Base-by-base conservation (phyloP, 306 rosid genomes). In the Medicago arabica region DNA sequence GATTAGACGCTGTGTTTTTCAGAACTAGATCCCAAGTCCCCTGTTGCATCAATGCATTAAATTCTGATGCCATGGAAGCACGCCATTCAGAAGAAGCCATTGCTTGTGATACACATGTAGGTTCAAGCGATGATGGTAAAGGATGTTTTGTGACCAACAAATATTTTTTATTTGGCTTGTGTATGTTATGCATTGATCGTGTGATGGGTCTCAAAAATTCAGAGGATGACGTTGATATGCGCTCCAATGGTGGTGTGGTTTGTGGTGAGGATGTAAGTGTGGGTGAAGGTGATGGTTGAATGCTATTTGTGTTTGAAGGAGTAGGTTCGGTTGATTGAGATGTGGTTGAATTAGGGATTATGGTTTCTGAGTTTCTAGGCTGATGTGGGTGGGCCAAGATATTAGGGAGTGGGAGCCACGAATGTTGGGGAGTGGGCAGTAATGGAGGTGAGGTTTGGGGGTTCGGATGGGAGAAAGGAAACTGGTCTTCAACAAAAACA, bases 61-160 rank as follows among this genome's bases (percentile, higher is more conserved):
- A 51, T n/a, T 51, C 23, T 3, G 23, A 6, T 0, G 23, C 58
- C 58, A 51, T 51, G 23, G 58, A 23, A 2, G 58, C 23, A 51
- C 58, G 10, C 58, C 58, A 51, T 7, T 51, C 23, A 0, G 23
- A 7, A 6, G 58, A 51, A n/a, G 10, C 23, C 58, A 51, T 51
- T 16, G 58, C 23, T 51, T 51, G 58, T n/a, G 58, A 51, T 51
- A 51, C 23, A 51, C 58, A 51, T 16, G 58, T 51, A 17, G 58
- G 58, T 17, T 51, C 23, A 51, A 6, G 58, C 1, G 58, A 51
- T n/a, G 10, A 1, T 51, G 18, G 58, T n/a, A n/a, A n/a, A n/a
- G n/a, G n/a, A n/a, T n/a, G n/a, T n/a, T n/a, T n/a, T n/a, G n/a
- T n/a, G n/a, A n/a, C n/a, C n/a, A n/a, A n/a, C n/a, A n/a, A n/a